Evolutionary conservation across 768 basidiomycete genomes (phyloP).

Genomic region (Boletellus emodensis): DNA sequence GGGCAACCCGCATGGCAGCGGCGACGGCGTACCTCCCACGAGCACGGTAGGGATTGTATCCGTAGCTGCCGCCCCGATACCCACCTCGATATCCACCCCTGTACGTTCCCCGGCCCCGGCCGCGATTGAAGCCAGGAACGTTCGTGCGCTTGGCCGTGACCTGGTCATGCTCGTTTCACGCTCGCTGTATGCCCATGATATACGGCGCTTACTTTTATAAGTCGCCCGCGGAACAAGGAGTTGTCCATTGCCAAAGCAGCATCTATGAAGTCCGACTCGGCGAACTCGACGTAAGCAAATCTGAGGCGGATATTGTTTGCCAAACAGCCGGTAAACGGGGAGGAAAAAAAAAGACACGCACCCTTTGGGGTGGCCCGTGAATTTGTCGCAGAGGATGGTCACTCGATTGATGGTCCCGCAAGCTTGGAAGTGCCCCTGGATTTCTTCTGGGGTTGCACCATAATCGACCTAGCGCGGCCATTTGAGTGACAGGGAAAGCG

Average conservation of each 20-base stretch:
- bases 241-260: slow-evolving; percentile 93
- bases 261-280: slow-evolving; percentile 87
- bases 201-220: slow-evolving; percentile 70
- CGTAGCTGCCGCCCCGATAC: slow-evolving; percentile 49
- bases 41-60: slow-evolving; percentile 52
- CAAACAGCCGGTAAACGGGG: neutral
- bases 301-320: slow-evolving; percentile 39
- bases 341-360: slow-evolving; percentile 33
- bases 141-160: slow-evolving; percentile 96
- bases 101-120: slow-evolving; percentile 70
- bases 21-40: slow-evolving; percentile 64
- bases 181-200: neutral
- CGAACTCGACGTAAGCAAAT: slow-evolving; percentile 98
- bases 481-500: slow-evolving; percentile 5
- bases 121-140: slow-evolving; percentile 85
- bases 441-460: slow-evolving; percentile 94
- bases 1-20: slow-evolving; percentile 10
- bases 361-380: slow-evolving; percentile 99
- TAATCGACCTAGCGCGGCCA: slow-evolving; percentile 82
- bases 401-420: slow-evolving; percentile 99
- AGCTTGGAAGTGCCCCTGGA: slow-evolving; percentile 94
- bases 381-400: slow-evolving; percentile 99
- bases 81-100: slow-evolving; percentile 62
- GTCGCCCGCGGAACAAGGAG: slow-evolving; percentile 88
- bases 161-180: slow-evolving; percentile 37